Conservation (phyloP, 495 filamentous ascomycete genomes). For the Pseudevernia furfuracea region DNA sequence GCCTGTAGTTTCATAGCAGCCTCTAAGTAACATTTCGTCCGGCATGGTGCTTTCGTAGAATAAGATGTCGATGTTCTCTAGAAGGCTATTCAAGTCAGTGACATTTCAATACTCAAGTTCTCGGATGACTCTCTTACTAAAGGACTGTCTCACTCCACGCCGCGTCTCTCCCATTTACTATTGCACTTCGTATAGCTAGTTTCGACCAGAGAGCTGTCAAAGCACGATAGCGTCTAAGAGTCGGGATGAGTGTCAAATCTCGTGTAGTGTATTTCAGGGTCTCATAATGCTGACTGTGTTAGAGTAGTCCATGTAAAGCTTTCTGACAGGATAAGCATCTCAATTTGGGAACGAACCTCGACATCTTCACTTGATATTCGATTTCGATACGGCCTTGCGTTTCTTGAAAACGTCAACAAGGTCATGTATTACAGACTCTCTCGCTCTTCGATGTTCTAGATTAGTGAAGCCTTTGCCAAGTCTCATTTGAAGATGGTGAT, state of each 20-base stretch:
- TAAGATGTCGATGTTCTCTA: slow-evolving; percentile 7
- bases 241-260: background rate
- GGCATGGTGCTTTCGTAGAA: background rate
- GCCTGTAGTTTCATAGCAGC: background rate
- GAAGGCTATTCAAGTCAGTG: background rate
- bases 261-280: background rate
- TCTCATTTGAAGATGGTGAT: slow-evolving; percentile 14
- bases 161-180: slow-evolving; percentile 2
- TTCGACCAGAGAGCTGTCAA: slow-evolving; percentile 5
- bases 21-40: slow-evolving; percentile 7
- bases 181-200: background rate
- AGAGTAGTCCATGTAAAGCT: background rate
- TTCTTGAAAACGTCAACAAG: slow-evolving; percentile 9
- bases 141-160: slow-evolving; percentile 6
- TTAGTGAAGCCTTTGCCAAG: slow-evolving; percentile 3
- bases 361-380: background rate
- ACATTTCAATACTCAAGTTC: background rate
- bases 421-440: background rate
- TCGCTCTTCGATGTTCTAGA: background rate
- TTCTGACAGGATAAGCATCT: background rate
- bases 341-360: background rate
- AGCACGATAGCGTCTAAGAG: slow-evolving; percentile 1
- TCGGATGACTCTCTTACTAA: slow-evolving; percentile 2
- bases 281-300: background rate
- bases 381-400: background rate